phyloP scores from a whole-genome alignment of 2,329 filamentous ascomycete genomes.

The Seiridium unicorne region DNA sequence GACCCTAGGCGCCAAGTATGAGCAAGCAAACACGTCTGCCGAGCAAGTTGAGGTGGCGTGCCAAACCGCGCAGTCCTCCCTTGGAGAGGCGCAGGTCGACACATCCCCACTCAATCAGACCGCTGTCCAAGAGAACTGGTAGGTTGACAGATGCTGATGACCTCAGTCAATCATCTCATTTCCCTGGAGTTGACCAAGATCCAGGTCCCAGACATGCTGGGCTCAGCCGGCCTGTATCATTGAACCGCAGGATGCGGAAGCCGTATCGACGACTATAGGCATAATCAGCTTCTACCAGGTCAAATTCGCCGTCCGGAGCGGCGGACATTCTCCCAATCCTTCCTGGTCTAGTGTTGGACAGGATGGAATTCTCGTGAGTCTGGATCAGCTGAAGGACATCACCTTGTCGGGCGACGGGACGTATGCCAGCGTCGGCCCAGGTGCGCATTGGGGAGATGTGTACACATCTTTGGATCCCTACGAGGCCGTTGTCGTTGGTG shows the following conservation, averaged over 20 bases:
- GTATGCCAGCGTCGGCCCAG: slow-evolving; percentile 5
- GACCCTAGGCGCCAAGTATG: too few relatives aligned
- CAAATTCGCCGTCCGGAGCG: slow-evolving; percentile 27
- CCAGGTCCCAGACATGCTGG: background rate
- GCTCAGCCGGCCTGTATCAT: background rate
- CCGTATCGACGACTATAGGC: slow-evolving; percentile 22
- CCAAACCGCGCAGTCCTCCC: background rate
- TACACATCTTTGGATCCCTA: slow-evolving; percentile 3
- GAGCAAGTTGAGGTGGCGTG: background rate
- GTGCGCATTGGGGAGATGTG: slow-evolving; percentile 8
- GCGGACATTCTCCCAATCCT: slow-evolving; percentile 24
- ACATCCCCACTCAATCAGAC: slow-evolving; percentile 6
- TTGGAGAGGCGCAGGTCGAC: background rate
- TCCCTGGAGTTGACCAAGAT: slow-evolving; percentile 3
- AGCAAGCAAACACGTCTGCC: background rate
- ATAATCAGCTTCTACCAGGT: slow-evolving; percentile 18
- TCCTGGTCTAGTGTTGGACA: slow-evolving; percentile 15
- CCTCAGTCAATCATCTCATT: background rate
- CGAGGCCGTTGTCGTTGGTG: slow-evolving; percentile 7
- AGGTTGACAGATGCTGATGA: background rate
- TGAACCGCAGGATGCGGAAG: slow-evolving; percentile 10
- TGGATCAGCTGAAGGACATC: slow-evolving; percentile 11
- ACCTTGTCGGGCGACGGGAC: slow-evolving; percentile 19
- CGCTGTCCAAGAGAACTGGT: slow-evolving; percentile 7
- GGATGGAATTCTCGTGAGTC: slow-evolving; percentile 8